Evolutionary conservation across 768 basidiomycete species (phyloP).

Genomic region (Cytidiella melzeri): DNA sequence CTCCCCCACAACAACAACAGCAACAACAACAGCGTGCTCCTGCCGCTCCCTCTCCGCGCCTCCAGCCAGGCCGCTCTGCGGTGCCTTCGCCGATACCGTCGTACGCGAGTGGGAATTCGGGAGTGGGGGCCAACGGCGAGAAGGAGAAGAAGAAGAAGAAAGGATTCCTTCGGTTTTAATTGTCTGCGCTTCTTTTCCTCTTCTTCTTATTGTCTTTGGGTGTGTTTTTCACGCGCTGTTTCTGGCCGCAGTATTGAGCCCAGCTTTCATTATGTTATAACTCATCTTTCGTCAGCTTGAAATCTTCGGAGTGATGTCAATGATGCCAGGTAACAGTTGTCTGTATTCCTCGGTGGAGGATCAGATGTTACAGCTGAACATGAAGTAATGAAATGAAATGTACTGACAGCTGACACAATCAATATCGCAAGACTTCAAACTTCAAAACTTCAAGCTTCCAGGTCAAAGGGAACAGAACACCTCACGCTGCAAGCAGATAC

Average conservation of each 20-base stretch:
- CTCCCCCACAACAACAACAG: constrained; percentile 37
- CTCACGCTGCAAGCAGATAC: too few relatives aligned
- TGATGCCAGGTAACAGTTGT: too few relatives aligned
- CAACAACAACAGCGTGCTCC: constrained; percentile 34
- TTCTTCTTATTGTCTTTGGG: neutral
- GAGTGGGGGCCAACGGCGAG: constrained; percentile 21
- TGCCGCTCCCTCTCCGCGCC: constrained; percentile 27
- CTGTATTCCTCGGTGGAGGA: too few relatives aligned
- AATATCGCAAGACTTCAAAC: too few relatives aligned
- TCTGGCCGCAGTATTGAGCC: neutral
- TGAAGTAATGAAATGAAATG: too few relatives aligned
- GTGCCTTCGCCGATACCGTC: constrained; percentile 42
- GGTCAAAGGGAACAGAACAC: too few relatives aligned
- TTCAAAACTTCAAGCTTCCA: too few relatives aligned
- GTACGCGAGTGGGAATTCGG: constrained; percentile 41
- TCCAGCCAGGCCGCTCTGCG: constrained; percentile 20
- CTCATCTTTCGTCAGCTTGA: too few relatives aligned
- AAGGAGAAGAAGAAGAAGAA: constrained; percentile 78
- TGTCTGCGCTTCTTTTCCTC: neutral
- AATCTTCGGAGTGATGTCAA: too few relatives aligned
- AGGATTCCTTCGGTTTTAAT: constrained; percentile 59
- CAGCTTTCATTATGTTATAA: too few relatives aligned
- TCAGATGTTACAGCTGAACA: too few relatives aligned
- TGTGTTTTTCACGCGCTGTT: neutral
- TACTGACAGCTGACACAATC: too few relatives aligned